Base-by-base conservation (phyloP, 495 filamentous ascomycete genomes). In the Hypoxylon crocopeplum region DNA sequence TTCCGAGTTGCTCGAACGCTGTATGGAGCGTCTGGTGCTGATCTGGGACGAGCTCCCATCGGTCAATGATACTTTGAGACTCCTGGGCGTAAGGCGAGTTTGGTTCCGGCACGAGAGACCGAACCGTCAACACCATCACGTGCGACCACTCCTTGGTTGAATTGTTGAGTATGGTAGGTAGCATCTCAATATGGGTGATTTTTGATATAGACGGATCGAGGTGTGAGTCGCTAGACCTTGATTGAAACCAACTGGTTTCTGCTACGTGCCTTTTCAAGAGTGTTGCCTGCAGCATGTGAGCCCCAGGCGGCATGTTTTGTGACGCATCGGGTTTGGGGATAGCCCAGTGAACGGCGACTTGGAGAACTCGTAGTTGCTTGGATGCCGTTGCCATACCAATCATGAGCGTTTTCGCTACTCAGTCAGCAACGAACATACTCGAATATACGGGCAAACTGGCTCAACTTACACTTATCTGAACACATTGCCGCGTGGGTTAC, bases 401-500 rank as follows among this genome's bases (percentile, higher is more conserved):
- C 16, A 90, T 65, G 21, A 91, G 66, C 15, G 69, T 80, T 49
- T 81, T 82, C 64, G 74, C 77, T 82, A 32, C 13, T 47, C 16
- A 15, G 27, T 72, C 45, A 62, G 58, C 19, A 62, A 36, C 21
- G 16, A 12, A 7, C 7, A 38, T 34, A 13, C 22, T 8, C 7
- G 15, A 0, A 17, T 22, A 27, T 22, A 44, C 7, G 17, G 17
- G n/a, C 15, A 45, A 39, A 10, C 12, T 41, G 8, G 25, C 34
- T 27, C 36, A 12, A 48, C 71, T 57, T 75, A 88, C 85, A 80
- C 72, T 80, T 87, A 36, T 93, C 90, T 8, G 86, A 83, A 53
- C 87, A 87, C 50, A 94, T 76, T 11, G 92, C 82, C 2, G 91
- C 90, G 74, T 97, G 92, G 3, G 90, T 92, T 27, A 95, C 78